These are phyloP conservation scores for Exophiala lecanii-corni DNA, from an alignment of 2,329 filamentous ascomycete species.

Conservation along the genomic window DNA sequence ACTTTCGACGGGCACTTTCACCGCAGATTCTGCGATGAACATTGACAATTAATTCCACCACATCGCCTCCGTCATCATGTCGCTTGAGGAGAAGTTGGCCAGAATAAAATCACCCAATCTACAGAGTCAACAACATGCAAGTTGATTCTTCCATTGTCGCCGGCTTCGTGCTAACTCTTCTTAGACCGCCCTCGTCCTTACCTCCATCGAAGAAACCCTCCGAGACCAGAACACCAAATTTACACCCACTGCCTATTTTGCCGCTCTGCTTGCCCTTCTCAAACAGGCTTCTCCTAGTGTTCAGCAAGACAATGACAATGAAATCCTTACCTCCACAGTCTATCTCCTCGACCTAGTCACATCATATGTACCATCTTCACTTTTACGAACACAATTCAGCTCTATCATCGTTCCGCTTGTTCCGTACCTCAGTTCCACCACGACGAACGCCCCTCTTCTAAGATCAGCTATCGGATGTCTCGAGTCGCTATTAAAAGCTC, in stretches of 20 bases:
- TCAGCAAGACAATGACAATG: constrained; percentile 68
- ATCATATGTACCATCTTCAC: constrained; percentile 73
- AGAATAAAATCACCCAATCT: constrained; percentile 97
- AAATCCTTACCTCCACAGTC: constrained; percentile 78
- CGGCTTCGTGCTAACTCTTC: constrained; percentile 12
- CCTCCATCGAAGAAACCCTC: constrained; percentile 88
- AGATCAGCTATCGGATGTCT: constrained; percentile 87
- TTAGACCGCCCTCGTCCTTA: constrained; percentile 78
- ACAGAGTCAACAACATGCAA: constrained; percentile 88
- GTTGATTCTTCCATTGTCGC: constrained; percentile 21
- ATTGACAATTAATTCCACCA: background rate
- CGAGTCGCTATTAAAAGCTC: constrained; percentile 83
- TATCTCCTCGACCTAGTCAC: constrained; percentile 94
- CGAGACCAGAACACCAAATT: constrained; percentile 78
- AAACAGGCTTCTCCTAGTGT: constrained; percentile 64
- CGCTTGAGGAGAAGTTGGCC: constrained; percentile 85
- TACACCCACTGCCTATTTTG: constrained; percentile 89
- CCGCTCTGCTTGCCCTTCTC: constrained; percentile 84
- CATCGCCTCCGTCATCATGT: constrained; percentile 16
- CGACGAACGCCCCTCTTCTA: constrained; percentile 82
- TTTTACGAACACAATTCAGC: constrained; percentile 90
- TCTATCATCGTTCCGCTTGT: constrained; percentile 85
- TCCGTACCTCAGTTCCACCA: constrained; percentile 71
- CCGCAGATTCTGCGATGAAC: background rate
- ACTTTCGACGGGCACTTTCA: too few relatives aligned